Evolutionary conservation across 345 rosid genomes (phyloP), one percentile per base, ranked within the genome.

Genomic region (Isatis tinctoria): DNA sequence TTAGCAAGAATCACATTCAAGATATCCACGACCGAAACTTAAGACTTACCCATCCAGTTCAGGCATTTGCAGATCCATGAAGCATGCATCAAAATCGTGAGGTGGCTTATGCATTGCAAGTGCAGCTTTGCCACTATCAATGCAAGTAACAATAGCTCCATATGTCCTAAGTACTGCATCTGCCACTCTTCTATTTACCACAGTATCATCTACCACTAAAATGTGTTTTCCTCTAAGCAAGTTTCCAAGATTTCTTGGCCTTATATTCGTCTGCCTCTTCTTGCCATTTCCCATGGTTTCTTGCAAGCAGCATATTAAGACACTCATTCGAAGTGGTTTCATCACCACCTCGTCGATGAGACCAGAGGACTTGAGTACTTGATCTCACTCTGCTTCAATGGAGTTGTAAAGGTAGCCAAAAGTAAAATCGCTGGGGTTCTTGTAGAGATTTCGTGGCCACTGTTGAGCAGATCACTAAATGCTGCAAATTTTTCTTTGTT

Each of bases 61-160:
- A 20, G 98, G 98, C 98, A 93, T 93, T 65, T 91, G 91, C 78
- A 88, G 83, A 79, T 93, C 98, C 97, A 93, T 93, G 82, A 93
- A 89, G 83, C 98, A 93, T 44, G 96, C 96, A 63, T 89, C 87
- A 18, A 93, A 93, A 24, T 72, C 64, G 68, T 93, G 98, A 44
- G 97, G 97, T 8, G 93, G 98, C 53, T 78, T 81, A 59, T 91
- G 97, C 85, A 76, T 78, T 67, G 67, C 72, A 18, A 93, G 24
- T 28, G 97, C 91, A 77, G 82, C 82, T 54, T 69, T 86, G 71
- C 97, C 98, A 57, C 92, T 85, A 28, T 82, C 91, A 67, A 91
- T 94, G 14, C 92, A 91, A 32, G 94, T 83, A 60, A 93, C 92
- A 63, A 81, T 79, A 28, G 96, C 98, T 78, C 91, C 90, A 70